These are phyloP conservation scores for Hypoxylon sp. DNA, from an alignment of 2,329 filamentous ascomycete genomes.

Conservation along the genomic window DNA sequence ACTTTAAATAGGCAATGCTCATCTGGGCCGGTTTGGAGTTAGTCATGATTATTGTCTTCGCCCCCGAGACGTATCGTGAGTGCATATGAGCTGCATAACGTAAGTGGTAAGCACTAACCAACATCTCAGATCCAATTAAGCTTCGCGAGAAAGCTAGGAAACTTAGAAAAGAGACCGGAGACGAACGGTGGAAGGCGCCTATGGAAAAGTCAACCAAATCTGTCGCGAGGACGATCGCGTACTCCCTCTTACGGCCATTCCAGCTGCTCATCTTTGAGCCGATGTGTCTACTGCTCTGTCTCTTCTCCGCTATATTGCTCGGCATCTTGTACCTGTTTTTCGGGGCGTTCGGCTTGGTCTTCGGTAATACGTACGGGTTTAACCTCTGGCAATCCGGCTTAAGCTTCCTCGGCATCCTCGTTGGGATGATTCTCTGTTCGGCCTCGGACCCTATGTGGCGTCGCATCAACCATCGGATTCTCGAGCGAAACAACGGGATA, in stretches of 20 bases:
- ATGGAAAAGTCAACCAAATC: constrained; percentile 81
- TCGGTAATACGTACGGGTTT: constrained; percentile 80
- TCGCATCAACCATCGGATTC: constrained; percentile 70
- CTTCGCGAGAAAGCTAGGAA: constrained; percentile 79
- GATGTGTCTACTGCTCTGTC: constrained; percentile 86
- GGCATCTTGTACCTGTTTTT: constrained; percentile 94
- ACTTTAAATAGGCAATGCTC: constrained; percentile 68
- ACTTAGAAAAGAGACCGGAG: constrained; percentile 81
- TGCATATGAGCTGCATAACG: constrained; percentile 31
- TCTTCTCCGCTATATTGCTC: constrained; percentile 87
- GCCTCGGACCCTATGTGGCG: constrained; percentile 76
- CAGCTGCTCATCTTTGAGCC: constrained; percentile 85
- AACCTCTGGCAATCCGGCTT: constrained; percentile 85
- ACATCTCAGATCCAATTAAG: constrained; percentile 71
- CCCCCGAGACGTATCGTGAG: constrained; percentile 88
- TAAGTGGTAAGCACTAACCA: constrained; percentile 58
- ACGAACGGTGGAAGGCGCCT: constrained; percentile 81
- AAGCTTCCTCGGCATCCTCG: constrained; percentile 79
- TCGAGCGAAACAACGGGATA: constrained; percentile 65
- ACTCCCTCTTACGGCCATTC: constrained; percentile 78
- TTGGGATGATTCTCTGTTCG: constrained; percentile 77
- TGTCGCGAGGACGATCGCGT: constrained; percentile 71
- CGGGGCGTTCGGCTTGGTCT: constrained; percentile 87
- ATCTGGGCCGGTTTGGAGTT: constrained; percentile 83
- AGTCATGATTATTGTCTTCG: constrained; percentile 75